Conservation (phyloP, 2,329 filamentous ascomycete genomes). For the Fusarium solani-melongenae region DNA sequence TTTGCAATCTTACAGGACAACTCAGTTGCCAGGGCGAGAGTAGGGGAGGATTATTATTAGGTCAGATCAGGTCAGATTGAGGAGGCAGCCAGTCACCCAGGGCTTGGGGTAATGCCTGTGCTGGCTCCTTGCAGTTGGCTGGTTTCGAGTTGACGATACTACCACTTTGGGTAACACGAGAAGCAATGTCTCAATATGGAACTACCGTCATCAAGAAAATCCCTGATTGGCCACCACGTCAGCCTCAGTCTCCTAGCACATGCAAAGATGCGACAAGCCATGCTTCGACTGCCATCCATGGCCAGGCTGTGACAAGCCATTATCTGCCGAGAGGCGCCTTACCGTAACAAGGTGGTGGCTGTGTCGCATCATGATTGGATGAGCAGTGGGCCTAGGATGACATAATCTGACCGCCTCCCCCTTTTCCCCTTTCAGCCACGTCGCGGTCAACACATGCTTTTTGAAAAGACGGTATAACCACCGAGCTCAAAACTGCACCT, state of each 20-base stretch:
- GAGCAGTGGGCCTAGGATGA: conserved; percentile 13
- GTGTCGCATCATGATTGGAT: conserved; percentile 4
- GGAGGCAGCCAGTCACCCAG: not conserved
- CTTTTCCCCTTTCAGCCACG: conserved; percentile 33
- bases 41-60: not conserved
- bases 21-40: not conserved
- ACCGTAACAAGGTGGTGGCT: not conserved
- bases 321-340: not conserved
- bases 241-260: not conserved
- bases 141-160: not conserved
- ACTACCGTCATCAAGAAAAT: not conserved
- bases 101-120: not conserved
- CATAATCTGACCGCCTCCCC: conserved; percentile 21
- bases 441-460: not conserved
- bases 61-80: not conserved
- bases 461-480: conserved; percentile 11
- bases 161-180: not conserved
- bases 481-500: not conserved
- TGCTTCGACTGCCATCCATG: not conserved
- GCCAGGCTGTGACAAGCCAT: not conserved
- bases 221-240: conserved; percentile 4
- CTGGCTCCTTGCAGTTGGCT: not conserved
- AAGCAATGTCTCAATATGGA: not conserved
- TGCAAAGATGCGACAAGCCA: not conserved
- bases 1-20: not conserved